Evolutionary conservation across 768 basidiomycete genomes (phyloP), one percentile per base, ranked within the genome.

Genomic region (Russula vinacea): DNA sequence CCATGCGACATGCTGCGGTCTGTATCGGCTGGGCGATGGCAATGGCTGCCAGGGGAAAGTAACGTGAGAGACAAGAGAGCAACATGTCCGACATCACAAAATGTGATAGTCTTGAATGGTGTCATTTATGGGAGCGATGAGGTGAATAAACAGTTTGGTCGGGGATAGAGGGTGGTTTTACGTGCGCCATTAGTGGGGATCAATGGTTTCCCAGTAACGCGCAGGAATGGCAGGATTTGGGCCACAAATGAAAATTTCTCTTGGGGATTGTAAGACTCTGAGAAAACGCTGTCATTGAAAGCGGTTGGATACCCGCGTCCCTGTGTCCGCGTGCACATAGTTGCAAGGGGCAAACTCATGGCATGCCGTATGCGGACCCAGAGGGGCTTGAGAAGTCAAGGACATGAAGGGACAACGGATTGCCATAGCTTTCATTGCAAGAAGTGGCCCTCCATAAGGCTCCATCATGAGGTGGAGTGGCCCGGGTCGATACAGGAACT

Each of bases 281-380:
- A 26, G n/a, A 16, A 33, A 2, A 17, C 7, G 59, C 33, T 17
- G 54, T 62, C 37, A 14, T 33, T 51, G 3, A 19, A 39, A 37
- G 32, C 11, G 29, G 10, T 47, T 56, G 45, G 44, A 57, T 56
- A 26, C 35, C 33, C 50, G 13, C 32, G 5, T 6, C 24, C 24
- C 19, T 9, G 22, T 26, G 17, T 44, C 33, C 17, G 35, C 16
- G 5, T 22, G n/a, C 10, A 26, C 37, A n/a, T 9, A 45, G 52
- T 64, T 58, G 33, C 42, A 26, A 64, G 57, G 57, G 62, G 14
- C 32, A 40, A n/a, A 22, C 14, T 6, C 44, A 42, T 22, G 47
- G 22, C 44, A 47, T 53, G 51, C 5, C 44, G n/a, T 58, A 52
- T 11, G 42, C 35, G 62, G 57, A 32, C 24, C 29, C 35, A 59